Evolutionary conservation across 2,329 filamentous ascomycete genomes (phyloP).

Genomic region (Mycocentrospora acerina): DNA sequence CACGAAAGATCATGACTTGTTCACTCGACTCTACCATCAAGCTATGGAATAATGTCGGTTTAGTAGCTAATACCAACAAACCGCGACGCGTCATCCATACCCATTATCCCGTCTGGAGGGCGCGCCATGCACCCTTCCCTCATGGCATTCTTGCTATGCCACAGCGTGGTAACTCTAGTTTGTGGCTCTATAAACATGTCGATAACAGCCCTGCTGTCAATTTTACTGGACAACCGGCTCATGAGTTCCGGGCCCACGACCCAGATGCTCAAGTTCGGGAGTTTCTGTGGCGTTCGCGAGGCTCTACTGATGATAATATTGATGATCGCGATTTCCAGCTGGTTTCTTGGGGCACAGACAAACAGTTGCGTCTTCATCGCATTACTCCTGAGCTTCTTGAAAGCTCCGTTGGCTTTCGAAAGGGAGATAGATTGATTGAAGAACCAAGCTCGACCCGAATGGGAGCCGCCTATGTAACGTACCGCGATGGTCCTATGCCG

Average conservation of each 20-base stretch:
- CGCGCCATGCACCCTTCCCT: slow-evolving; percentile 87
- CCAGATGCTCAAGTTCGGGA: slow-evolving; percentile 71
- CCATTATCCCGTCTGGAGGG: slow-evolving; percentile 85
- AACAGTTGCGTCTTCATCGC: slow-evolving; percentile 75
- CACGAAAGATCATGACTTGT: slow-evolving; percentile 77
- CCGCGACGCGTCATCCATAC: slow-evolving; percentile 69
- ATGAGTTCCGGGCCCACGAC: slow-evolving; percentile 56
- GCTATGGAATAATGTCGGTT: slow-evolving; percentile 78
- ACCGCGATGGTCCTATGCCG: slow-evolving; percentile 58
- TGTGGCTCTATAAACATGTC: slow-evolving; percentile 78
- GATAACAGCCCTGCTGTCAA: slow-evolving; percentile 40
- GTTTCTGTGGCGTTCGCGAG: slow-evolving; percentile 84
- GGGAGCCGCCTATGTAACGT: slow-evolving; percentile 83
- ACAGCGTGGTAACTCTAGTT: slow-evolving; percentile 79
- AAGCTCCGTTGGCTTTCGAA: slow-evolving; percentile 71
- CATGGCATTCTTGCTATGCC: slow-evolving; percentile 87
- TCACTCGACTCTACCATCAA: slow-evolving; percentile 91
- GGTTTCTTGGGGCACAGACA: slow-evolving; percentile 89
- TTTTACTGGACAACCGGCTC: slow-evolving; percentile 40
- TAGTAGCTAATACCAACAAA: slow-evolving; percentile 48
- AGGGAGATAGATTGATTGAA: slow-evolving; percentile 64
- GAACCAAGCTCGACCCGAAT: slow-evolving; percentile 75
- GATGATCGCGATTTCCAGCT: slow-evolving; percentile 90
- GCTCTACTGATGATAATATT: slow-evolving; percentile 62
- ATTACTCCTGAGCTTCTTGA: slow-evolving; percentile 64